Percentiles rank a stretch among this genome's conserved stretches.
Evolutionary conservation across 1,284 basidiomycete genomes (phyloP).

Genomic region (Athelia sp.): DNA sequence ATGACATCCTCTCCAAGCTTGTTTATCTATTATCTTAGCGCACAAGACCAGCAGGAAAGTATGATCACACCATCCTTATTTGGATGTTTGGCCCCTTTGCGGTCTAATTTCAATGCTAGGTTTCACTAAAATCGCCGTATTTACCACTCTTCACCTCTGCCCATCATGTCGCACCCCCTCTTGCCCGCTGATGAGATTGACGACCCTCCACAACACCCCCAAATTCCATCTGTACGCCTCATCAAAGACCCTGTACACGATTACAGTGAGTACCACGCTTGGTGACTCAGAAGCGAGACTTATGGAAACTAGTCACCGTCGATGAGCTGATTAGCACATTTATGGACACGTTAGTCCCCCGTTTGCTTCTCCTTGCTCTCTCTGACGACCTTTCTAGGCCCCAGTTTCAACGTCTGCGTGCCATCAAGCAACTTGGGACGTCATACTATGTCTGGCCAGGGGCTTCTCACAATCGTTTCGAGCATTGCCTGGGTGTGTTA

Average conservation of each 20-base stretch:
- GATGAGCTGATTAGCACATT: constrained; percentile 30
- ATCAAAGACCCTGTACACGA: constrained; percentile 23
- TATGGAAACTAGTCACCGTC: constrained; percentile 29
- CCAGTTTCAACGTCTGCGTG: constrained; percentile 69
- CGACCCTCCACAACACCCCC: neutral
- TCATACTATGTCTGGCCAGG: constrained; percentile 72
- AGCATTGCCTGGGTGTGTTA: constrained; percentile 66
- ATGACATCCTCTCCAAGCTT: no score
- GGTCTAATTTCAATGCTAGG: constrained; percentile 1
- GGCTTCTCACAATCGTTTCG: constrained; percentile 74
- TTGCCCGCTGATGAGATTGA: neutral
- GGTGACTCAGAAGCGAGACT: neutral
- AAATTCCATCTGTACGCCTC: neutral
- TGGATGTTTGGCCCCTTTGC: no score
- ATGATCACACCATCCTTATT: no score
- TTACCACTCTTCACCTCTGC: neutral
- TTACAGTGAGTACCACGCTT: constrained; percentile 1
- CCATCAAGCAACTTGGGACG: constrained; percentile 75
- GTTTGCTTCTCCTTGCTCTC: constrained; percentile 2
- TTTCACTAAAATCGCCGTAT: neutral
- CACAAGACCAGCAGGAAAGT: no score
- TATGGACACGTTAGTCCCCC: constrained; percentile 41
- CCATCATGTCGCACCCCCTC: no score
- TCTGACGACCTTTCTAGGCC: constrained; percentile 32
- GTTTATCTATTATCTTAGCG: no score